Conservation (phyloP, 345 rosid genomes). For the Physaria fendleri region DNA sequence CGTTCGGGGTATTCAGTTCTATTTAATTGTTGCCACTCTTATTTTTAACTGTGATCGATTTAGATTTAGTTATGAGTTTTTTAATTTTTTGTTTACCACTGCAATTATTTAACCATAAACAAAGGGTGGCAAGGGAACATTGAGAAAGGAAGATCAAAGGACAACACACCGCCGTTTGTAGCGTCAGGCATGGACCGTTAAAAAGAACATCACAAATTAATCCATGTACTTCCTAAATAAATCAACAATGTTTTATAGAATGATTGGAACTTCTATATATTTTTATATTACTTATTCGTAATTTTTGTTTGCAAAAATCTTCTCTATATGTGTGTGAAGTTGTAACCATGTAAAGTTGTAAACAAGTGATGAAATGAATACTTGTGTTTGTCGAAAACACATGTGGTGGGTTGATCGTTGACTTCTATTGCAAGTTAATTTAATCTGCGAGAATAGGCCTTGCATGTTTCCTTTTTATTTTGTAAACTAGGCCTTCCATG, state of each 20-base stretch:
- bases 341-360: not conserved
- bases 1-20: too few species aligned
- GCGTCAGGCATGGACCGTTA: conserved; percentile 14
- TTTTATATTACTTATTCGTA: too few species aligned
- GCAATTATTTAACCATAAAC: not conserved
- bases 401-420: not conserved
- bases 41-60: too few species aligned
- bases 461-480: too few species aligned
- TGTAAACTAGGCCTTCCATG: too few species aligned
- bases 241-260: not conserved
- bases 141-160: not conserved
- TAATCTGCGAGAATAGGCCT: too few species aligned
- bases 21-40: too few species aligned
- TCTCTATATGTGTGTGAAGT: not conserved
- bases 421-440: not conserved
- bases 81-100: not conserved
- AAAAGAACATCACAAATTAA: not conserved
- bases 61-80: not conserved
- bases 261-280: not conserved
- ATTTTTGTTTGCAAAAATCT: not conserved
- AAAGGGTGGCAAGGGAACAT: conserved; percentile 24
- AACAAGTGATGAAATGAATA: not conserved
- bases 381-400: not conserved
- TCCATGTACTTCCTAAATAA: not conserved
- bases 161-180: conserved; percentile 15